Percentiles rank a stretch among this genome's conserved stretches.
Conservation (phyloP, 257 asterid species). For the Leonotis leonurus region DNA sequence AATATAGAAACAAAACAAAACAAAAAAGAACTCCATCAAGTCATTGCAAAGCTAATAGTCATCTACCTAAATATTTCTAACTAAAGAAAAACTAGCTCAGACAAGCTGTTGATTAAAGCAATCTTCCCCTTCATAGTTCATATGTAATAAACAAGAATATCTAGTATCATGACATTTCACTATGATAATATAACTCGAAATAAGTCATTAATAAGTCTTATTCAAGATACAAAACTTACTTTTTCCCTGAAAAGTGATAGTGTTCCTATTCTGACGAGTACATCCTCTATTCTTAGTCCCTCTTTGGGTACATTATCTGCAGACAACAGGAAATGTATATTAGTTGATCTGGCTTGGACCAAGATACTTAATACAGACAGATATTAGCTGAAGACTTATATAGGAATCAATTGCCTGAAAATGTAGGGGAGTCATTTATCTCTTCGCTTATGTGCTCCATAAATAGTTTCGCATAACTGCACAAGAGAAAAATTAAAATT, state of each 20-base stretch:
- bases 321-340: conserved; percentile 17
- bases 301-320: conserved; percentile 99
- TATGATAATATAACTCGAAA: background rate
- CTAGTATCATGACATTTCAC: conserved; percentile 4
- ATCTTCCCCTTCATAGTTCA: conserved; percentile 1
- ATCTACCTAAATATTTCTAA: background rate
- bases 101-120: conserved; percentile 11
- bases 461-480: conserved; percentile 78
- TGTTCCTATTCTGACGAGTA: conserved; percentile 75
- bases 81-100: background rate
- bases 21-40: background rate
- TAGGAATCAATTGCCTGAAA: conserved; percentile 53
- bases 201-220: background rate
- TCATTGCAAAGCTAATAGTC: background rate
- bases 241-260: conserved; percentile 65
- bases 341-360: conserved; percentile 14
- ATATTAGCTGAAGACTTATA: conserved; percentile 4
- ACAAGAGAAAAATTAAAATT: conserved; percentile 9
- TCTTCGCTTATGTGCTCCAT: conserved; percentile 67
- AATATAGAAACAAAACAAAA: background rate
- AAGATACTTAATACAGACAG: conserved; percentile 16
- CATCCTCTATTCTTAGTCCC: conserved; percentile 81
- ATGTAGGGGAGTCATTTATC: conserved; percentile 60
- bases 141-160: conserved; percentile 4
- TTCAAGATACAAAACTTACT: conserved; percentile 37